Percentiles rank a stretch among this genome's conserved stretches.
phyloP scores from a whole-genome alignment of 768 basidiomycete genomes.

The Termitomyces sp. region DNA sequence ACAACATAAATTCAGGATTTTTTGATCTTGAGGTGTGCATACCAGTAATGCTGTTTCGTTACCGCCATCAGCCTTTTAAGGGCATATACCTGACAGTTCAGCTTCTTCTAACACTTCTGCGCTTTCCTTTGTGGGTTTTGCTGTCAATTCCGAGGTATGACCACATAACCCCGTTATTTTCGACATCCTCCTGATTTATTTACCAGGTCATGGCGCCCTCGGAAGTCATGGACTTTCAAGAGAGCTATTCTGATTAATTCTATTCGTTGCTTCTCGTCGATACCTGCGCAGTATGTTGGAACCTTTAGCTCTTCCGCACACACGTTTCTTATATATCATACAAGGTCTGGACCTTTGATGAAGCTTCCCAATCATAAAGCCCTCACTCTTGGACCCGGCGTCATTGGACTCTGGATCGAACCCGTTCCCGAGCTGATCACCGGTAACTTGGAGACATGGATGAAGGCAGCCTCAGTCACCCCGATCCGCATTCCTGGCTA shows the following conservation, averaged over 20 bases:
- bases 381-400: constrained; percentile 35
- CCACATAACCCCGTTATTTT: neutral
- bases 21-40: neutral
- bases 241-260: constrained; percentile 36
- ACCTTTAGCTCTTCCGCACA: neutral
- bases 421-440: constrained; percentile 37
- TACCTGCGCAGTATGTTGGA: constrained; percentile 23
- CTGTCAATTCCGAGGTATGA: constrained; percentile 32
- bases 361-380: constrained; percentile 34
- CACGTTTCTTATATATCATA: neutral
- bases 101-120: constrained; percentile 33
- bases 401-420: constrained; percentile 49
- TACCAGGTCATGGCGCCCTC: constrained; percentile 38
- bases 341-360: constrained; percentile 33
- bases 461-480: constrained; percentile 33
- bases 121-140: constrained; percentile 48
- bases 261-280: constrained; percentile 24
- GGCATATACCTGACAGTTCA: constrained; percentile 43
- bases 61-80: constrained; percentile 46
- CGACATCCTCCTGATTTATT: neutral
- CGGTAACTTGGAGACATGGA: constrained; percentile 40
- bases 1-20: neutral
- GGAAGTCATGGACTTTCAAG: constrained; percentile 41
- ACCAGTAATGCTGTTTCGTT: constrained; percentile 24
- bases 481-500: constrained; percentile 53